These are phyloP conservation scores for Acacia crassicarpa DNA, from an alignment of 306 rosid species.

Conservation along the genomic window DNA sequence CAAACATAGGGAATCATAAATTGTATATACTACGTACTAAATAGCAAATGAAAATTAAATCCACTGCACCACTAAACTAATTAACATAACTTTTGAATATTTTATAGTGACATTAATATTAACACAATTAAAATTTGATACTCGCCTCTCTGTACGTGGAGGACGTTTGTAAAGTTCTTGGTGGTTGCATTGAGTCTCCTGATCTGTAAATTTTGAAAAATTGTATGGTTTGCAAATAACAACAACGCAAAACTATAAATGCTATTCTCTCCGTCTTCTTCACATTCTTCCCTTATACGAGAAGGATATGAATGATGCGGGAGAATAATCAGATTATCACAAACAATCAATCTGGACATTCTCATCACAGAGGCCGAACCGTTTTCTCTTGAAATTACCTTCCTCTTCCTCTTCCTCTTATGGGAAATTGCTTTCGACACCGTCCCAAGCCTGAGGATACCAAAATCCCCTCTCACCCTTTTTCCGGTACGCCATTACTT, in stretches of 20 bases:
- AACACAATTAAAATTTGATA: background rate
- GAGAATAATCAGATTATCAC: background rate
- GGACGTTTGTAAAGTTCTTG: background rate
- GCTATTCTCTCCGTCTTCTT: background rate
- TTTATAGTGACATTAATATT: background rate
- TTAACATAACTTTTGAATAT: background rate
- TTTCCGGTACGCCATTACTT: constrained; percentile 13
- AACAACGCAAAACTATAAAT: background rate
- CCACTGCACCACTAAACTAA: background rate
- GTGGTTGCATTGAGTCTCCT: background rate
- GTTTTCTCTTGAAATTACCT: background rate
- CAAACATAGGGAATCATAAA: too few species aligned
- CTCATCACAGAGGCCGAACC: background rate
- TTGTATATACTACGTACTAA: too few species aligned
- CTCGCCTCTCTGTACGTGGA: too few species aligned
- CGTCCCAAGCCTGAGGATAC: constrained; percentile 1
- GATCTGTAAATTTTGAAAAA: background rate
- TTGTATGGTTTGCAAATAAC: background rate
- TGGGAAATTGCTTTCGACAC: constrained; percentile 29
- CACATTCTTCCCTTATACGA: constrained; percentile 5
- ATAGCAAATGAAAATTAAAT: background rate
- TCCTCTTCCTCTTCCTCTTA: constrained; percentile 1
- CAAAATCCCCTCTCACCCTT: background rate
- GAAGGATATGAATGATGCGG: constrained; percentile 10
- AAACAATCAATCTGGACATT: background rate